Conservation (phyloP, 108 stramenopile species). For the Cyclotella atomus region DNA sequence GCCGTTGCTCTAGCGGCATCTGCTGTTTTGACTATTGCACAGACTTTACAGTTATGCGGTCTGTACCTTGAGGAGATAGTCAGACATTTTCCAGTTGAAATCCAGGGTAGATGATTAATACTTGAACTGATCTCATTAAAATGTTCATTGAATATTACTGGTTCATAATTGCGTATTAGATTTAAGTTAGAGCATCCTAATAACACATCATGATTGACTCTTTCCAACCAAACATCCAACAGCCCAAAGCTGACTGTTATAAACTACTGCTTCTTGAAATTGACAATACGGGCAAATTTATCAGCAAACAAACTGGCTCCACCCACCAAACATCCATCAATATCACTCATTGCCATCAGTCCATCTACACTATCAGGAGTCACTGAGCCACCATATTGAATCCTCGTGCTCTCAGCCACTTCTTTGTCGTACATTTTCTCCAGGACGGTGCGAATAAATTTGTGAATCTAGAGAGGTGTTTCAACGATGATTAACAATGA, state of each 20-base stretch:
- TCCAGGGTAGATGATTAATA: too few relatives aligned
- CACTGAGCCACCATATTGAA: slow-evolving; percentile 84
- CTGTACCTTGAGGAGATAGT: background rate
- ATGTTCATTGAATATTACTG: too few relatives aligned
- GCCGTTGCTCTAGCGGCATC: background rate
- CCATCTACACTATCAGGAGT: slow-evolving; percentile 73
- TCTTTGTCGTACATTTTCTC: slow-evolving; percentile 57
- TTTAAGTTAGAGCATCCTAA: background rate
- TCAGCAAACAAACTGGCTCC: slow-evolving; percentile 82
- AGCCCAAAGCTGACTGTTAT: too few relatives aligned
- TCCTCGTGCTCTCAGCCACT: slow-evolving; percentile 54
- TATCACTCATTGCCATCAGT: slow-evolving; percentile 78
- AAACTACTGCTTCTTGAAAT: slow-evolving; percentile 16
- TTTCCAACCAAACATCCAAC: too few relatives aligned
- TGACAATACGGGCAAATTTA: slow-evolving; percentile 79
- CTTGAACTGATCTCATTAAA: too few relatives aligned
- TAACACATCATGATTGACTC: too few relatives aligned
- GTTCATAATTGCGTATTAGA: too few relatives aligned
- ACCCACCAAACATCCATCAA: slow-evolving; percentile 84
- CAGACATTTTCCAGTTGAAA: background rate
- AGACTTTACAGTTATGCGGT: background rate
- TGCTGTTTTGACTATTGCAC: background rate
- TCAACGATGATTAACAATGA: too few relatives aligned
- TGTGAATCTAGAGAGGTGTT: too few relatives aligned
- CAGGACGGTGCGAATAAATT: slow-evolving; percentile 43